These are phyloP conservation scores for Zychaea mexicana DNA, from an alignment of 371 early-diverging fungal species.

Conservation along the genomic window DNA sequence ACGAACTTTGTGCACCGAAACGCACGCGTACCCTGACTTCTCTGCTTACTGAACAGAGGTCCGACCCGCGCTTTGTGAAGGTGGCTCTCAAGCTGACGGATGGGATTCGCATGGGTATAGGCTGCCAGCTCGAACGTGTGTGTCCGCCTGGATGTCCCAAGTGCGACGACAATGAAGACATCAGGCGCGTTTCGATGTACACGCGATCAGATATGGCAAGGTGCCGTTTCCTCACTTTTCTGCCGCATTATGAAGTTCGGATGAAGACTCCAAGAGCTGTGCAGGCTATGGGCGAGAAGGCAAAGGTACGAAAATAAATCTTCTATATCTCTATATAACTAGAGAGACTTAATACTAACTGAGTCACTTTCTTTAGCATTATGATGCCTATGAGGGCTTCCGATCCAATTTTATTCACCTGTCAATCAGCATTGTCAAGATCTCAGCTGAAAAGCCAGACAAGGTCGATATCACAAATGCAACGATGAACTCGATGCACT, in stretches of 20 bases:
- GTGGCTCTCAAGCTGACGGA: constrained; percentile 42
- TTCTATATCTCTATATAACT: not conserved
- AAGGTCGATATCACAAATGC: constrained; percentile 22
- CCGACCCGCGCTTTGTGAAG: constrained; percentile 31
- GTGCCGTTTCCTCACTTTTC: constrained; percentile 43
- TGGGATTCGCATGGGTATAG: constrained; percentile 52
- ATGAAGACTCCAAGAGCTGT: constrained; percentile 50
- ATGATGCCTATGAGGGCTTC: constrained; percentile 72
- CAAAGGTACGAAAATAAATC: constrained; percentile 26
- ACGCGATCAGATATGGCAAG: constrained; percentile 7
- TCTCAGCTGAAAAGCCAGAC: constrained; percentile 15
- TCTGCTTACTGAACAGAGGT: not conserved
- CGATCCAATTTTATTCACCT: constrained; percentile 65
- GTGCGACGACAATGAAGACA: constrained; percentile 29
- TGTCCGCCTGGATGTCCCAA: constrained; percentile 41
- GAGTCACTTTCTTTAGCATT: constrained; percentile 19
- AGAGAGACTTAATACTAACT: not conserved
- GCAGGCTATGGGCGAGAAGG: constrained; percentile 18
- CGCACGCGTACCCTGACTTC: constrained; percentile 1
- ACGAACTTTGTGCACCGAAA: constrained; percentile 4
- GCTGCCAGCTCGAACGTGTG: constrained; percentile 39
- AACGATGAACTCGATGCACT: constrained; percentile 44
- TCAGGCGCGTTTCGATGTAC: constrained; percentile 8
- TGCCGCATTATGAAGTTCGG: constrained; percentile 56
- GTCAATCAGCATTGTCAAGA: constrained; percentile 51